Conservation (phyloP, 2,329 filamentous ascomycete genomes). For the Monilinia aucupariae region DNA sequence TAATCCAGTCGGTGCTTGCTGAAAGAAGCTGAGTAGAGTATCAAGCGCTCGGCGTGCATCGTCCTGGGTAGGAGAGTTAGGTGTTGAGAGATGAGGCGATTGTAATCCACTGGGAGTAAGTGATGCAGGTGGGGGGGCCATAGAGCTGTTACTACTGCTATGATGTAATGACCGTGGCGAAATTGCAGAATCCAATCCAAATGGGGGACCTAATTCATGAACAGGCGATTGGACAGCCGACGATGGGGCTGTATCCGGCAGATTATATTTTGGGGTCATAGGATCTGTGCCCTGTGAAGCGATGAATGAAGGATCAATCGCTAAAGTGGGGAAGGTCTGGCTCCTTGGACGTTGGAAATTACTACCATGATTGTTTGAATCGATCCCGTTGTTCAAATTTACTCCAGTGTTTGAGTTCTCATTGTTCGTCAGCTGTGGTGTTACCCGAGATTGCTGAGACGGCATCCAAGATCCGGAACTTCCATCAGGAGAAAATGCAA, state of each 20-base stretch:
- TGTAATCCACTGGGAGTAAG: conserved; percentile 36
- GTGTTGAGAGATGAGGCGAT: conserved; percentile 46
- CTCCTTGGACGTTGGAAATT: conserved; percentile 71
- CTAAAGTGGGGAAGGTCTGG: conserved; percentile 76
- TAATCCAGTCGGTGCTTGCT: conserved; percentile 58
- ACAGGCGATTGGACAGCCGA: conserved; percentile 47
- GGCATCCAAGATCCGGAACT: conserved; percentile 61
- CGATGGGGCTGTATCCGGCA: conserved; percentile 37
- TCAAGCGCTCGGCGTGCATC: conserved; percentile 79
- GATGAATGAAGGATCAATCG: conserved; percentile 51
- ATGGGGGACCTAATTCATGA: conserved; percentile 40
- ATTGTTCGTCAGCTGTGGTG: conserved; percentile 29
- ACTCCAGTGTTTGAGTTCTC: conserved; percentile 5
- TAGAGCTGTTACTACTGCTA: conserved; percentile 47
- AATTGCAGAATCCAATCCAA: conserved; percentile 36
- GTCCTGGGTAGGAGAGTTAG: conserved; percentile 70
- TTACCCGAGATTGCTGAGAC: conserved; percentile 45
- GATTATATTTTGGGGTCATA: conserved; percentile 47
- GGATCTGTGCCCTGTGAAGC: conserved; percentile 47
- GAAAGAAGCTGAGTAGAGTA: conserved; percentile 76
- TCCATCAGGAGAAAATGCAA: conserved; percentile 70
- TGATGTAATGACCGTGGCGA: conserved; percentile 45
- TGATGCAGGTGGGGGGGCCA: conserved; percentile 39
- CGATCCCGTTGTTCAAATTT: conserved; percentile 8
- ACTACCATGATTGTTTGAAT: conserved; percentile 23